Evolutionary conservation across 306 rosid genomes (phyloP), one percentile per base, ranked within the genome.

Genomic region (Vachellia collinsii): DNA sequence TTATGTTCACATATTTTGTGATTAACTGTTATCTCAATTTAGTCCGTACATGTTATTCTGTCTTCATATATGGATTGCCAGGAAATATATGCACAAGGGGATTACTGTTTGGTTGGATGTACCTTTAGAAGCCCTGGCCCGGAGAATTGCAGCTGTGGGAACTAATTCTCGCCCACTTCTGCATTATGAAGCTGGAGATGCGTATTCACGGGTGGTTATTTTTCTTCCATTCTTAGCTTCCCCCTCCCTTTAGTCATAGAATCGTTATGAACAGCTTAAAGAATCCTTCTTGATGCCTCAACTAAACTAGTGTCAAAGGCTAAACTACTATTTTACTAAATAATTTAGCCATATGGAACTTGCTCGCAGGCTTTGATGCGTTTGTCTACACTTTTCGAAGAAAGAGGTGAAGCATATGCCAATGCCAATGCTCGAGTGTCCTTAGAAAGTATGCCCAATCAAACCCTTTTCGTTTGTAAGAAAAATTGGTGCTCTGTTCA

Each of bases 41-140:
- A 11, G 67, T 76, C 17, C 64, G 4, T 81, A 59, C 44, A 72
- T 78, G 75, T 23, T 64, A 56, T 59, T 23, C 65, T 22, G 23
- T 59, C 71, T 76, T 23, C 72, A 72, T 67, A 44, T 75, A 66
- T 71, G 81, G 64, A 69, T 80, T 80, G 42, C 85, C 87, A 95
- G 99, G 98, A 88, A 81, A 81, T 91, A 91, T 80, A 95, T 95
- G 99, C 92, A 87, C 77, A 90, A 86, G 84, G 98, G 99, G 48
- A 74, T 93, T 61, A 93, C 94, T 83, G 88, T 92, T 79, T 95
- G 99, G 98, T 85, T 95, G 75, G 99, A 95, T 70, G 99, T 95
- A 62, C 99, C 99, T 11, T 54, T 93, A 84, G 97, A 96, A 65
- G 97, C 97, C 48, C 84, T 96, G 88, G 99, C 99, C 65, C 83